Conservation (phyloP, 129 eudicot genomes). For the Centella asiatica region DNA sequence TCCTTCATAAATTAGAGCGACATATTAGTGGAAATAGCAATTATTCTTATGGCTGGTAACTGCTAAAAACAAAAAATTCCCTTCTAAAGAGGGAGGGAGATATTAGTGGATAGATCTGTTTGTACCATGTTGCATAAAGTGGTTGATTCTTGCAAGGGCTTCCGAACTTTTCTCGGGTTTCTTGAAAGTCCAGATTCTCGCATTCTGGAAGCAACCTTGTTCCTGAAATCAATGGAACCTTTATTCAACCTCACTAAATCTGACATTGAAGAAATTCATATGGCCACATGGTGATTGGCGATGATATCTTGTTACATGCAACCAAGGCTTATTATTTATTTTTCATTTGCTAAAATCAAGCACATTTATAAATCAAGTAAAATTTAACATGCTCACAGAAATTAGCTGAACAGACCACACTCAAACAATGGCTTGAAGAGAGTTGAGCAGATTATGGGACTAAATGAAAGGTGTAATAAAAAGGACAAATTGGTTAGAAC, state of each 20-base stretch:
- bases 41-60: too few species aligned
- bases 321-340: too few species aligned
- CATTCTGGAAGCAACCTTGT: constrained; percentile 30
- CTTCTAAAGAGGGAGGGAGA: not conserved
- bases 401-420: too few species aligned
- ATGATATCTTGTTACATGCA: too few species aligned
- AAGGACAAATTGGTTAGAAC: too few species aligned
- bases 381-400: not conserved
- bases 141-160: constrained; percentile 42
- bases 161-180: constrained; percentile 36
- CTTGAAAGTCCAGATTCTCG: constrained; percentile 34
- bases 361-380: not conserved
- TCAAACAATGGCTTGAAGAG: too few species aligned
- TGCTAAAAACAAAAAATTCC: too few species aligned
- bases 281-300: not conserved
- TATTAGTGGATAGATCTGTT: constrained; percentile 42
- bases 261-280: not conserved
- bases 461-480: too few species aligned
- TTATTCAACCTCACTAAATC: not conserved
- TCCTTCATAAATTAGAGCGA: constrained; percentile 16
- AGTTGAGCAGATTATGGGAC: too few species aligned
- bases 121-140: constrained; percentile 34
- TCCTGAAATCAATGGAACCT: constrained; percentile 37
- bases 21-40: not conserved
- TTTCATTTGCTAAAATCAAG: not conserved